Base-by-base conservation (phyloP, 1,284 basidiomycete species). In the Papiliotrema terrestris region DNA sequence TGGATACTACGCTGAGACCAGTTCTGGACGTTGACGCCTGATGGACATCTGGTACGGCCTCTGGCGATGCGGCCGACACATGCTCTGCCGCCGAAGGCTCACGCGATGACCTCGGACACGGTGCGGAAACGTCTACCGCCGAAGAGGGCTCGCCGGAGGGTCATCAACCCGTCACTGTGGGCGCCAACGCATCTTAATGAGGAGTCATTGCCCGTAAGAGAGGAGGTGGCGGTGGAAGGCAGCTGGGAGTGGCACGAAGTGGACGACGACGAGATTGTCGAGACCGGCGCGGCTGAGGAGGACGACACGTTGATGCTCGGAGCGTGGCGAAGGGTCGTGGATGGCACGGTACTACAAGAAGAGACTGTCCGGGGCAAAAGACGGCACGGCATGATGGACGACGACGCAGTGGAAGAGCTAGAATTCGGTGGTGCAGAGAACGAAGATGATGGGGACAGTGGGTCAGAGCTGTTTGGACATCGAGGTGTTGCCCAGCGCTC, bases 11-110 rank as follows among this genome's bases (percentile, higher is more conserved):
- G 47, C 48, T 43, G 48, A 41, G 22, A 6, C 9, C 25, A 74
- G 71, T 69, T 72, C 58, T 75, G 73, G 73, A 61, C 57, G 35
- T 15, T 66, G 20, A 61, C 57, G n/a, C 44, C 58, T 17, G 50
- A 52, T 1, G 54, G 58, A 1, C 65, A 67, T 50, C 61, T 73
- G 8, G 53, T 75, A 26, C 60, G 72, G 32, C 73, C 73, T 0
- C 55, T 75, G 14, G 59, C 59, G 9, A 64, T 72, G 44, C 67
- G 73, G 8, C 72, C 73, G 0, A 51, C 65, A 2, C 73, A 69
- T 56, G 67, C 71, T 5, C 45, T 74, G 13, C 64, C 61, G 1
- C 44, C 44, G 14, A 38, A 55, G 3, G 17, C 41, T 13, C 47
- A 51, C 20, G 32, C 9, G 26, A 45, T 45, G 51, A 41, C 46